A percentile compares a stretch with the other conserved stretches of the same genome.
These are phyloP conservation scores for Fusarium nodosum DNA, from an alignment of 2,329 filamentous ascomycete species.

Conservation along the genomic window DNA sequence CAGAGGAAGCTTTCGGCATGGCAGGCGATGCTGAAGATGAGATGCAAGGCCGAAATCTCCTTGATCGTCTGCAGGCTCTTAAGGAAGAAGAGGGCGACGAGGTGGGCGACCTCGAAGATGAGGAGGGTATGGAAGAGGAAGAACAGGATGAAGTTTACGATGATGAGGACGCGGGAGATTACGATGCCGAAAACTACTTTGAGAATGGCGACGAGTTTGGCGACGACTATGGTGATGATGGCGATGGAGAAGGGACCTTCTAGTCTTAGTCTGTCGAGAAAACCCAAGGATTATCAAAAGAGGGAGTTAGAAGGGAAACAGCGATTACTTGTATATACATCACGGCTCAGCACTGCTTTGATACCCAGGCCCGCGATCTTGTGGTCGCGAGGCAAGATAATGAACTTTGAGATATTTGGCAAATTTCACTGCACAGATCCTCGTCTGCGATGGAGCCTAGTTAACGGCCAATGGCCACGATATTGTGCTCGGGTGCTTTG, in stretches of 20 bases:
- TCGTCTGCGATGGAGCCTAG: neutral
- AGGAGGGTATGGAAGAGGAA: conserved; percentile 62
- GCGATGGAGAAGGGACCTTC: conserved; percentile 62
- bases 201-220: conserved; percentile 69
- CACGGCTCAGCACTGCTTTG: conserved; percentile 41
- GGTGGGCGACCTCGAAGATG: conserved; percentile 63
- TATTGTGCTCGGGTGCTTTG: neutral
- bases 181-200: conserved; percentile 72
- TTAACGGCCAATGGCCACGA: neutral
- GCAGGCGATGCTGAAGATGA: conserved; percentile 45
- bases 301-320: conserved; percentile 20
- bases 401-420: conserved; percentile 32
- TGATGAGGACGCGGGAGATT: conserved; percentile 72
- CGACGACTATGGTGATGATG: conserved; percentile 65
- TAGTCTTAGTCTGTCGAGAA: conserved; percentile 48
- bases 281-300: conserved; percentile 1
- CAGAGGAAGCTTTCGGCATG: conserved; percentile 65
- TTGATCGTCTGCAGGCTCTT: conserved; percentile 62
- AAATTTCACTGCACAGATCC: neutral
- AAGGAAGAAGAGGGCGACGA: conserved; percentile 67
- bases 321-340: conserved; percentile 44
- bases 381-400: conserved; percentile 43
- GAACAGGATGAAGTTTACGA: conserved; percentile 67
- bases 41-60: conserved; percentile 55
- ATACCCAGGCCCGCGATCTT: conserved; percentile 47